A percentile compares a stretch with the other conserved stretches of the same genome.
These are phyloP conservation scores for Brassica hybrid DNA, from an alignment of 441 rosid species.

Conservation along the genomic window DNA sequence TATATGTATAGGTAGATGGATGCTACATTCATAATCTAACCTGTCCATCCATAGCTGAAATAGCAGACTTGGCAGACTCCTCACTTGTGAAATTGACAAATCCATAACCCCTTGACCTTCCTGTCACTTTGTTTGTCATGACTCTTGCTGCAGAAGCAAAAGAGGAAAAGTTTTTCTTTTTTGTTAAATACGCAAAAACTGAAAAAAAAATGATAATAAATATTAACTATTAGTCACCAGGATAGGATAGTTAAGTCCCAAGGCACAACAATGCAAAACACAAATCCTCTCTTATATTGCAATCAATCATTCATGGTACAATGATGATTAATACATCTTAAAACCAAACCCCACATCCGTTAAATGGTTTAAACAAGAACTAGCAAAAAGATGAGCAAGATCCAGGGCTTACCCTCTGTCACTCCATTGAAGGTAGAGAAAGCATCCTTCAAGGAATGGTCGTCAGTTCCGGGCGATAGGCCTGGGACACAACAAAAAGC, in stretches of 20 bases:
- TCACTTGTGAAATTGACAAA: constrained; percentile 54
- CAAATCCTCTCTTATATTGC: neutral
- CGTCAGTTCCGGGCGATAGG: constrained; percentile 68
- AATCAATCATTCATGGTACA: constrained; percentile 1
- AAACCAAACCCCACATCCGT: constrained; percentile 5
- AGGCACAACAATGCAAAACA: constrained; percentile 9
- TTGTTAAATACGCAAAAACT: neutral
- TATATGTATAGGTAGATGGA: neutral
- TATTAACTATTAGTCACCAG: neutral
- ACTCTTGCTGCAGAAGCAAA: constrained; percentile 60
- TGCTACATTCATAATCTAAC: constrained; percentile 31
- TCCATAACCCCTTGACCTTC: constrained; percentile 84
- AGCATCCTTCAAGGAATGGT: constrained; percentile 66
- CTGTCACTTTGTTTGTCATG: constrained; percentile 64
- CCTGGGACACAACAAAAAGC: constrained; percentile 45
- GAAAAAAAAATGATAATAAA: neutral
- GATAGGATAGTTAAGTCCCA: neutral
- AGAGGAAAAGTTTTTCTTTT: neutral
- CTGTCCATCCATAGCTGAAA: constrained; percentile 87
- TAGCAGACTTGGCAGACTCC: constrained; percentile 70
- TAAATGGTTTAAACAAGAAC: neutral
- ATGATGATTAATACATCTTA: neutral
- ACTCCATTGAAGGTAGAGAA: constrained; percentile 74
- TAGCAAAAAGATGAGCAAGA: constrained; percentile 13
- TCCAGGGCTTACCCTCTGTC: constrained; percentile 52